A percentile compares a stretch with the other conserved stretches of the same genome.
These are phyloP conservation scores for Salvia rosmarinus DNA, from an alignment of 257 asterid species.

Conservation along the genomic window DNA sequence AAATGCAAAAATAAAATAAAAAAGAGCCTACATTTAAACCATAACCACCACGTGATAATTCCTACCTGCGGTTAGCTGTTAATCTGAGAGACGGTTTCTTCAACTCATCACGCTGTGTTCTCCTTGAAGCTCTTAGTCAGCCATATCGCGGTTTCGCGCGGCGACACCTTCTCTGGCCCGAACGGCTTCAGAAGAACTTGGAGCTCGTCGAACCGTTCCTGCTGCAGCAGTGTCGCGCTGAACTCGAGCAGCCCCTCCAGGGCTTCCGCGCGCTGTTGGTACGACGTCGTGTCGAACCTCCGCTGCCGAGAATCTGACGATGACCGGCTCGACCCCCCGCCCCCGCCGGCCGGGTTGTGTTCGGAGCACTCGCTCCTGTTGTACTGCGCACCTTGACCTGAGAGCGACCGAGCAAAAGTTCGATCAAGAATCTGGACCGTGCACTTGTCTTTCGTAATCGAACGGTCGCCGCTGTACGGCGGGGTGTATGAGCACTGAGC, in stretches of 20 bases:
- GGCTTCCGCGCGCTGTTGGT: constrained; percentile 94
- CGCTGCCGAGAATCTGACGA: constrained; percentile 75
- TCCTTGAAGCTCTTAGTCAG: constrained; percentile 92
- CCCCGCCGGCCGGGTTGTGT: constrained; percentile 46
- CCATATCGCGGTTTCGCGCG: constrained; percentile 97
- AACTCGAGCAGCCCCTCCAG: constrained; percentile 95
- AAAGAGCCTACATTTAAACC: not conserved
- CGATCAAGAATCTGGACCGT: constrained; percentile 58
- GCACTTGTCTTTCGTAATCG: constrained; percentile 83
- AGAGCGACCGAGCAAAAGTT: constrained; percentile 42
- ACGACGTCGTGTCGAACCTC: constrained; percentile 76
- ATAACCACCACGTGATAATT: not conserved
- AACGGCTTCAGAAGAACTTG: constrained; percentile 85
- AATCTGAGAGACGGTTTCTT: not conserved
- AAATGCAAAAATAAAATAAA: not conserved
- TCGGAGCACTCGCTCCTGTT: constrained; percentile 75
- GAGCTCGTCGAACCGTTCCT: constrained; percentile 84
- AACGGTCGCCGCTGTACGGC: constrained; percentile 46
- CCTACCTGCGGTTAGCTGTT: constrained; percentile 37
- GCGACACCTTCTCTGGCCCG: constrained; percentile 88
- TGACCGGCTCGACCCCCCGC: constrained; percentile 64
- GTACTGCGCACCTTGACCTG: constrained; percentile 37
- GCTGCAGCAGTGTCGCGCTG: constrained; percentile 85
- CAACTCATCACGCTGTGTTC: constrained; percentile 43
- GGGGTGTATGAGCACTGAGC: constrained; percentile 68